A percentile compares a stretch with the other conserved stretches of the same genome.
Conservation (phyloP, 495 filamentous ascomycete species). For the Chaetomidium leptoderma region DNA sequence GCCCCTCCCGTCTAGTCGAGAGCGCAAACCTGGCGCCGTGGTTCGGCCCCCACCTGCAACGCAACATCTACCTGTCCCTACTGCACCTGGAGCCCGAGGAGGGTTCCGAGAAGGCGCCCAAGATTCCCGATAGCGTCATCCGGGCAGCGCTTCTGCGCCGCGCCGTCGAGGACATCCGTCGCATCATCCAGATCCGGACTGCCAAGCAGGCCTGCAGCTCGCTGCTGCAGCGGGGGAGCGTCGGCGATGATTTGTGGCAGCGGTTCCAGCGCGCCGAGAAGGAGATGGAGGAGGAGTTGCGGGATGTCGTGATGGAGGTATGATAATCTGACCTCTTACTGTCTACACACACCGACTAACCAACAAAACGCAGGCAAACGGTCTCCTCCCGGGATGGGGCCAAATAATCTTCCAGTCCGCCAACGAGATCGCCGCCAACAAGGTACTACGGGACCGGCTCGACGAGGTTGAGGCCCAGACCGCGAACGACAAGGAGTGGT, state of each 20-base stretch:
- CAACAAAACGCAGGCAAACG: constrained; percentile 62
- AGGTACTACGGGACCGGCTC: constrained; percentile 65
- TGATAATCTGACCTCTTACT: too few species aligned
- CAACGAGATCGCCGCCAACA: constrained; percentile 75
- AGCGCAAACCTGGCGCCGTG: constrained; percentile 81
- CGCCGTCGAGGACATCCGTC: constrained; percentile 84
- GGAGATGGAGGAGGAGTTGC: constrained; percentile 93
- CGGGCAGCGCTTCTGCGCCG: constrained; percentile 87
- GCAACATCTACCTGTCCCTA: constrained; percentile 90
- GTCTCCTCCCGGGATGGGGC: constrained; percentile 80
- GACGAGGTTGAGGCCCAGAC: constrained; percentile 70
- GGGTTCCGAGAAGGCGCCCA: constrained; percentile 63
- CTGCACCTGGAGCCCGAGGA: constrained; percentile 74
- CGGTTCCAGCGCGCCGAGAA: constrained; percentile 86
- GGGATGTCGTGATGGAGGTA: constrained; percentile 92
- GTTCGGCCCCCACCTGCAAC: constrained; percentile 84
- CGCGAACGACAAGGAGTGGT: constrained; percentile 76
- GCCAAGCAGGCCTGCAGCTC: constrained; percentile 81
- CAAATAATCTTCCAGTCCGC: constrained; percentile 93
- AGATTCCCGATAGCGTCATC: constrained; percentile 78
- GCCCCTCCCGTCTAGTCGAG: constrained; percentile 51
- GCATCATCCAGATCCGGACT: constrained; percentile 77
- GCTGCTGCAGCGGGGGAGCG: constrained; percentile 81
- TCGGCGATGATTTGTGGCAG: constrained; percentile 96
- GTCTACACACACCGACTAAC: too few species aligned